phyloP scores from a whole-genome alignment of 345 rosid genomes.

The Mangifera indica region DNA sequence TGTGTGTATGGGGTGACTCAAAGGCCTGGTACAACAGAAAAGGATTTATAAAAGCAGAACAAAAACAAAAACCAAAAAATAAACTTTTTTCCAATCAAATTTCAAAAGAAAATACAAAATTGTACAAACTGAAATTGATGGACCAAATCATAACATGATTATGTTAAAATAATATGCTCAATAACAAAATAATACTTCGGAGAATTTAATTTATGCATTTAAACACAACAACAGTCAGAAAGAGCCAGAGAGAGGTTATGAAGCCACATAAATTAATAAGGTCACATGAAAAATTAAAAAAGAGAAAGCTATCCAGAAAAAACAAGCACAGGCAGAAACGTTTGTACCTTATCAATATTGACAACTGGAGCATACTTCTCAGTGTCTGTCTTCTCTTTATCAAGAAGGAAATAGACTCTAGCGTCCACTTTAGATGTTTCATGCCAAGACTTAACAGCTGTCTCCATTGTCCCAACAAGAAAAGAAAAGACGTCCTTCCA shows the following conservation, averaged over 20 bases:
- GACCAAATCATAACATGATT: neutral
- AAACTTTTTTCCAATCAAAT: too few relatives aligned
- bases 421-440: constrained; percentile 78
- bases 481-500: constrained; percentile 63
- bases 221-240: neutral
- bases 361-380: constrained; percentile 81
- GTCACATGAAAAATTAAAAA: neutral
- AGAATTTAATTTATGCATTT: neutral
- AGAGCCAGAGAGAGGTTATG: neutral
- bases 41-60: neutral
- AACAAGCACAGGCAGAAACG: neutral
- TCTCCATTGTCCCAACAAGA: constrained; percentile 73
- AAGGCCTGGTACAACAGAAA: constrained; percentile 63
- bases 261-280: neutral
- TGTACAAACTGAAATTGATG: neutral
- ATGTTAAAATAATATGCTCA: neutral
- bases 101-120: neutral
- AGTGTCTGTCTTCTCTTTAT: constrained; percentile 71
- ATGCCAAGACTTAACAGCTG: constrained; percentile 80
- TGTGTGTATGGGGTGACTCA: constrained; percentile 86
- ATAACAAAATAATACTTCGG: neutral
- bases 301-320: neutral
- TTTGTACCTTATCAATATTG: constrained; percentile 81
- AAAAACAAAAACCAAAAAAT: too few relatives aligned
- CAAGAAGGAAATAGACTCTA: constrained; percentile 72